These are phyloP conservation scores for Pestalotiopsis sp. DNA, from an alignment of 2,329 filamentous ascomycete genomes.

Conservation along the genomic window DNA sequence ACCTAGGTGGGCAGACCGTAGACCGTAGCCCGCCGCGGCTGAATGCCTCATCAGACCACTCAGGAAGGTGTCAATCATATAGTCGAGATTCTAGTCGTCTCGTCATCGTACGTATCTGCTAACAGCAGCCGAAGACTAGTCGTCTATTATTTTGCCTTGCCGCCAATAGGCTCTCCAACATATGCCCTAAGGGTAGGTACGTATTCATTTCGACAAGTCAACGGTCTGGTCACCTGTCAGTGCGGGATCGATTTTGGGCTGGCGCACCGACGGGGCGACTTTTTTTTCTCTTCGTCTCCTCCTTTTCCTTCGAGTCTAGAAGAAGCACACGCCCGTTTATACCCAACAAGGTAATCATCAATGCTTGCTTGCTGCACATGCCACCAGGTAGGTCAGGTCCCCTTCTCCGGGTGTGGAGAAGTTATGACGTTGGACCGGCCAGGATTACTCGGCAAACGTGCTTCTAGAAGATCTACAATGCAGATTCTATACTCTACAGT, in stretches of 20 bases:
- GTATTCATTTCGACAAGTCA: background rate
- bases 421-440: background rate
- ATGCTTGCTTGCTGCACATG: background rate
- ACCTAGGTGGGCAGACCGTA: background rate
- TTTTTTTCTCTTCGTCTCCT: background rate
- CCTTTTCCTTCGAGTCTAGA: background rate
- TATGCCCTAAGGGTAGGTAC: background rate
- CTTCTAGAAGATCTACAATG: background rate
- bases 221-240: background rate
- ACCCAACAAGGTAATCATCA: background rate
- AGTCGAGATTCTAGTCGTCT: background rate
- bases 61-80: background rate
- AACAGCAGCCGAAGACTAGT: too few species aligned
- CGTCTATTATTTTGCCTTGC: too few species aligned
- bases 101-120: background rate
- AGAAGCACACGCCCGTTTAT: background rate
- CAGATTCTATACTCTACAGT: background rate
- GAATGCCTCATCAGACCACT: background rate
- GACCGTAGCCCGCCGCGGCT: background rate
- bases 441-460: background rate
- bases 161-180: too few species aligned
- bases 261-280: background rate
- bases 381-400: background rate
- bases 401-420: background rate
- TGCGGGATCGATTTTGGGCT: slow-evolving; percentile 4